These are phyloP conservation scores for Pseudocercospora macadamiae DNA, from an alignment of 2,329 filamentous ascomycete genomes.

Conservation along the genomic window DNA sequence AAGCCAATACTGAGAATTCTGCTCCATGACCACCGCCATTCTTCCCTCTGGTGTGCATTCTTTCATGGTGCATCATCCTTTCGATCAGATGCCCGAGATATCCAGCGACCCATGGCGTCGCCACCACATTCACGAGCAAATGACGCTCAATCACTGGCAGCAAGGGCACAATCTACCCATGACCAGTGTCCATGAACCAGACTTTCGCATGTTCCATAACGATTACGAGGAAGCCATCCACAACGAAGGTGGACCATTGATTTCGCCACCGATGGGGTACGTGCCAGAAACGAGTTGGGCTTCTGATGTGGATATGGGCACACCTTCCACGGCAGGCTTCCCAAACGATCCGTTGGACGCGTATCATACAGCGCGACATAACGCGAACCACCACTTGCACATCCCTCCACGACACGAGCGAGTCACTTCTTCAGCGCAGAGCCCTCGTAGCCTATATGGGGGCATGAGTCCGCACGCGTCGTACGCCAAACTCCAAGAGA, in stretches of 20 bases:
- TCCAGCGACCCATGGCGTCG: constrained; percentile 26
- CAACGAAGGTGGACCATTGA: constrained; percentile 24
- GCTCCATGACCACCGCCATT: constrained; percentile 29
- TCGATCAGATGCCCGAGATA: constrained; percentile 25
- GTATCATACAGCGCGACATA: constrained; percentile 28
- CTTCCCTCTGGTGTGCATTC: constrained; percentile 21
- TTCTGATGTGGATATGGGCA: constrained; percentile 36
- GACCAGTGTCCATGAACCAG: constrained; percentile 31
- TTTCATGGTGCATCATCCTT: constrained; percentile 17
- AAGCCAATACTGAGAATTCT: constrained; percentile 29
- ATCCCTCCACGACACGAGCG: constrained; percentile 21
- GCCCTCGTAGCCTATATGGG: constrained; percentile 30
- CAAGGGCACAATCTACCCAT: constrained; percentile 26
- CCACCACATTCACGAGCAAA: constrained; percentile 26
- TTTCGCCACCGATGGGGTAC: constrained; percentile 31
- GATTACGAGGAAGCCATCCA: constrained; percentile 27
- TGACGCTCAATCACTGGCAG: constrained; percentile 28
- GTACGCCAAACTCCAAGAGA: constrained; percentile 18
- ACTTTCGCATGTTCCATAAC: constrained; percentile 35
- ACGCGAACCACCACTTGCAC: constrained; percentile 23
- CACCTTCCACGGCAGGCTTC: constrained; percentile 32
- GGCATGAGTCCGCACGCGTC: constrained; percentile 22
- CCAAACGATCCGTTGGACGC: constrained; percentile 28
- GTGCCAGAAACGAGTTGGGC: constrained; percentile 30
- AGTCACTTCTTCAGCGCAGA: constrained; percentile 25